phyloP scores from a whole-genome alignment of 2,329 filamentous ascomycete genomes.

The Apiospora hydei region DNA sequence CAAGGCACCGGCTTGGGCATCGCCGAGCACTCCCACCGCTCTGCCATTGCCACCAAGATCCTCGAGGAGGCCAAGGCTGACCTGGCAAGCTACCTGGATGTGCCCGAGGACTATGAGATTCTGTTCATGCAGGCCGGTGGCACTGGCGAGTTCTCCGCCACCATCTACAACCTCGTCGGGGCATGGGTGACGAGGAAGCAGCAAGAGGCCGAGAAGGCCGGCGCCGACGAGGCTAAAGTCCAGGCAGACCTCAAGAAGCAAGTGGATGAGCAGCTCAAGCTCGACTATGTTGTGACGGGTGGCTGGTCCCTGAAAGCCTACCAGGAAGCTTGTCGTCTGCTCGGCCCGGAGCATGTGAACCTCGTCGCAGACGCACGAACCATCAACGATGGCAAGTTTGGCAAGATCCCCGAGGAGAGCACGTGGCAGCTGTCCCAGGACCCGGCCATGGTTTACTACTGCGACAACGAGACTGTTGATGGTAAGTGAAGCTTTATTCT shows the following conservation, averaged over 20 bases:
- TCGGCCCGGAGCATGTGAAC: constrained; percentile 83
- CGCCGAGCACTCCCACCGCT: constrained; percentile 91
- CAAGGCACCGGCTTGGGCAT: constrained; percentile 82
- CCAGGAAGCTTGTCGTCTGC: constrained; percentile 79
- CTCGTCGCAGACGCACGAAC: constrained; percentile 73
- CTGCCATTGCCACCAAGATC: constrained; percentile 77
- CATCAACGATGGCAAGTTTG: constrained; percentile 81
- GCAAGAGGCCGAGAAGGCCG: constrained; percentile 63
- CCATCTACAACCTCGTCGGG: constrained; percentile 82
- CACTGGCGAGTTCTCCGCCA: constrained; percentile 83
- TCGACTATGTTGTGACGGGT: constrained; percentile 92
- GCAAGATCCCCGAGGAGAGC: constrained; percentile 78
- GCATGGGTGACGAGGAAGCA: constrained; percentile 80
- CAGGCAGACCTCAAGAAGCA: constrained; percentile 66
- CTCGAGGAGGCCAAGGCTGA: constrained; percentile 80
- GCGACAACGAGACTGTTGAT: constrained; percentile 93
- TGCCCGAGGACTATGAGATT: constrained; percentile 82
- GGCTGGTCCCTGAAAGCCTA: constrained; percentile 90
- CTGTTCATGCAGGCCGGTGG: constrained; percentile 90
- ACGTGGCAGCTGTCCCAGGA: constrained; percentile 77
- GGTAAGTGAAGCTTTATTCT: constrained; percentile 49
- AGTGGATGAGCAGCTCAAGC: constrained; percentile 73
- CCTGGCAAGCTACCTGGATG: constrained; percentile 76
- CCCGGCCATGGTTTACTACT: constrained; percentile 83
- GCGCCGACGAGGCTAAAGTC: constrained; percentile 58